A percentile compares a stretch with the other conserved stretches of the same genome.
These are phyloP conservation scores for Pleurotus tuber-regium DNA, from an alignment of 768 basidiomycete genomes.

Conservation along the genomic window DNA sequence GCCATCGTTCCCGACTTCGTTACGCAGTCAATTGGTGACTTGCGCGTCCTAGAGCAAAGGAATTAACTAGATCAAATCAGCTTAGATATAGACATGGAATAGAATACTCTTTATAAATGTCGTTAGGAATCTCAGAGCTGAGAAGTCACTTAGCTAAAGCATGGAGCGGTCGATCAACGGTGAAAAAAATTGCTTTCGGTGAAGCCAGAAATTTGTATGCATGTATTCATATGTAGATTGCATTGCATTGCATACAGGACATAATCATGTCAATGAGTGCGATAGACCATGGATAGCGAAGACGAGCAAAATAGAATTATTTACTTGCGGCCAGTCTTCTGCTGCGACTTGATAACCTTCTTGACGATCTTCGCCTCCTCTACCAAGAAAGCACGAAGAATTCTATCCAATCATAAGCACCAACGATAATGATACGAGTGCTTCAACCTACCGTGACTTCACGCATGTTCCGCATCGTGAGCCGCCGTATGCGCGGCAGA, in stretches of 20 bases:
- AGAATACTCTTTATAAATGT: background rate
- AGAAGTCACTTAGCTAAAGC: too few species aligned
- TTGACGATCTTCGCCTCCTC: constrained; percentile 99
- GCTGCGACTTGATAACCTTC: constrained; percentile 95
- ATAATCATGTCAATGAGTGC: constrained; percentile 1
- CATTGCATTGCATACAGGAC: constrained; percentile 9
- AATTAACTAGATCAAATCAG: background rate
- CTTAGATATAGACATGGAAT: background rate
- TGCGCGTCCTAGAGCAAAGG: constrained; percentile 33
- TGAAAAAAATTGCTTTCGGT: too few species aligned
- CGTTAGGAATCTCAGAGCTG: background rate
- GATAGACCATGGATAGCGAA: constrained; percentile 2
- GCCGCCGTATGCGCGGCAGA: constrained; percentile 94
- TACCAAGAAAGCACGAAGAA: constrained; percentile 96
- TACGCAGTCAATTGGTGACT: constrained; percentile 78
- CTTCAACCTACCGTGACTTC: constrained; percentile 74
- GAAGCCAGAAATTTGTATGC: too few species aligned
- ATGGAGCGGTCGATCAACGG: too few species aligned
- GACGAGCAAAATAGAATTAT: constrained; percentile 12
- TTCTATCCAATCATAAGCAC: constrained; percentile 45
- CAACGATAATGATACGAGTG: constrained; percentile 6
- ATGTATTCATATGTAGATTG: background rate
- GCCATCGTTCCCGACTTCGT: constrained; percentile 79
- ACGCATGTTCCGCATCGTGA: constrained; percentile 96
- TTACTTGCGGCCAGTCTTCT: constrained; percentile 48